Evolutionary conservation across 805 yeast genomes (phyloP).

Genomic region (Zygosaccharomyces lentus): DNA sequence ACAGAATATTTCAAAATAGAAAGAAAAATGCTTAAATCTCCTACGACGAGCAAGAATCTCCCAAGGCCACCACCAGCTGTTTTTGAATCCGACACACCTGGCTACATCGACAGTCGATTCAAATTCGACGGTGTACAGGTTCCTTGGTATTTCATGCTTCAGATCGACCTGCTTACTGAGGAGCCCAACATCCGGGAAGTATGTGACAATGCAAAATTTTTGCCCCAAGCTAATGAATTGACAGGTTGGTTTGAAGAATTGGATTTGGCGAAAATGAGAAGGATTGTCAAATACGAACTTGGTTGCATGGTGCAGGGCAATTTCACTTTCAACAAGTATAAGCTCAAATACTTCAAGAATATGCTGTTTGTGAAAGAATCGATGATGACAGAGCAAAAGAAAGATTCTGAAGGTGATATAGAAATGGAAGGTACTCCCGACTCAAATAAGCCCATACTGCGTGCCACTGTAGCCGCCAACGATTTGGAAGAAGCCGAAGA

Average conservation of each 20-base stretch:
- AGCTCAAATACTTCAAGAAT: constrained; percentile 37
- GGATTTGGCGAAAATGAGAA: constrained; percentile 59
- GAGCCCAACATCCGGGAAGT: constrained; percentile 49
- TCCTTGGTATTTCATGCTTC: constrained; percentile 69
- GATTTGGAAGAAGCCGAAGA: constrained; percentile 13
- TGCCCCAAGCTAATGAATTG: constrained; percentile 40
- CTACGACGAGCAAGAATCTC: constrained; percentile 28
- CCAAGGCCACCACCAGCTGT: constrained; percentile 31
- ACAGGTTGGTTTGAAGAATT: constrained; percentile 74
- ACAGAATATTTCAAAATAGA: constrained; percentile 68
- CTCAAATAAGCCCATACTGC: not conserved
- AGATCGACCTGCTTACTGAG: constrained; percentile 73
- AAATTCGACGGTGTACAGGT: constrained; percentile 67
- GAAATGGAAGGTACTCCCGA: constrained; percentile 19
- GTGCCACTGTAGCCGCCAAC: constrained; percentile 3
- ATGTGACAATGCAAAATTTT: constrained; percentile 46
- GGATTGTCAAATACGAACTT: constrained; percentile 68
- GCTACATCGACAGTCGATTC: constrained; percentile 44
- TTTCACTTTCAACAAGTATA: constrained; percentile 42
- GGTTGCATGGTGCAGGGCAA: constrained; percentile 52
- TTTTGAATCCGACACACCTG: constrained; percentile 33
- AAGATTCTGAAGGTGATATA: constrained; percentile 30
- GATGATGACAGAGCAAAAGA: constrained; percentile 29
- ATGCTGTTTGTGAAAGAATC: constrained; percentile 42
- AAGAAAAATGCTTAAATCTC: constrained; percentile 26